Evolutionary conservation across 768 basidiomycete species (phyloP).

Genomic region (Trametes cingulata): DNA sequence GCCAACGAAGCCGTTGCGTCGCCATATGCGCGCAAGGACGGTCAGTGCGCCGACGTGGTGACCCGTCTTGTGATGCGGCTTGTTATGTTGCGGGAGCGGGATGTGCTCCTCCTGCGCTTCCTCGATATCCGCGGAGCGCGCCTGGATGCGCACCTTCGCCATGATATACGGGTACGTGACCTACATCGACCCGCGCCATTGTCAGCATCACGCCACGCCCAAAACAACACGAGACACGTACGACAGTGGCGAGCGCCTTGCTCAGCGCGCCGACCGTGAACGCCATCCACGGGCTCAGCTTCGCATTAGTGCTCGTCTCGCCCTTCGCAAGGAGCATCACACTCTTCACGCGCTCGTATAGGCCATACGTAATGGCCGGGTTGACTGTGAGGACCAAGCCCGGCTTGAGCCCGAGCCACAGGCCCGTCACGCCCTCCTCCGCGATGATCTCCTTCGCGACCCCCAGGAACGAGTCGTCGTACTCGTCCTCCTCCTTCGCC

Average conservation of each 20-base stretch:
- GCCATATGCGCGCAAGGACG: slow-evolving; percentile 70
- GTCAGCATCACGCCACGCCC: neutral
- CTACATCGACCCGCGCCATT: slow-evolving; percentile 38
- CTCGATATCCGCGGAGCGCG: slow-evolving; percentile 63
- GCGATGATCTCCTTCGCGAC: slow-evolving; percentile 86
- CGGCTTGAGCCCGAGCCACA: slow-evolving; percentile 94
- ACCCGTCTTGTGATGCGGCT: slow-evolving; percentile 44
- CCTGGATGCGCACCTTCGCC: slow-evolving; percentile 96
- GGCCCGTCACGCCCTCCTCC: slow-evolving; percentile 82
- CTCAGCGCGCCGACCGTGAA: slow-evolving; percentile 91
- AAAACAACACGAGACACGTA: slow-evolving; percentile 42
- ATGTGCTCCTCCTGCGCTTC: slow-evolving; percentile 44
- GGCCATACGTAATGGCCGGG: slow-evolving; percentile 96
- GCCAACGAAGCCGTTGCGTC: slow-evolving; percentile 79
- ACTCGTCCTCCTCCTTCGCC: slow-evolving; percentile 28
- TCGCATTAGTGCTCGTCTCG: slow-evolving; percentile 38
- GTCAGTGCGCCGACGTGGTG: slow-evolving; percentile 75
- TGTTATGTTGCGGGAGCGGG: slow-evolving; percentile 39
- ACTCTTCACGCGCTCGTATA: slow-evolving; percentile 89
- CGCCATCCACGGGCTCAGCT: slow-evolving; percentile 74
- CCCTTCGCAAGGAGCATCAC: slow-evolving; percentile 58
- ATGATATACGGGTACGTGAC: slow-evolving; percentile 95
- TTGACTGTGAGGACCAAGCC: slow-evolving; percentile 95
- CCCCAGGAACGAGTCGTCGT: slow-evolving; percentile 72
- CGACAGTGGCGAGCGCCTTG: slow-evolving; percentile 95